Base-by-base conservation (phyloP, 306 rosid genomes). In the Fragaria vesca region DNA sequence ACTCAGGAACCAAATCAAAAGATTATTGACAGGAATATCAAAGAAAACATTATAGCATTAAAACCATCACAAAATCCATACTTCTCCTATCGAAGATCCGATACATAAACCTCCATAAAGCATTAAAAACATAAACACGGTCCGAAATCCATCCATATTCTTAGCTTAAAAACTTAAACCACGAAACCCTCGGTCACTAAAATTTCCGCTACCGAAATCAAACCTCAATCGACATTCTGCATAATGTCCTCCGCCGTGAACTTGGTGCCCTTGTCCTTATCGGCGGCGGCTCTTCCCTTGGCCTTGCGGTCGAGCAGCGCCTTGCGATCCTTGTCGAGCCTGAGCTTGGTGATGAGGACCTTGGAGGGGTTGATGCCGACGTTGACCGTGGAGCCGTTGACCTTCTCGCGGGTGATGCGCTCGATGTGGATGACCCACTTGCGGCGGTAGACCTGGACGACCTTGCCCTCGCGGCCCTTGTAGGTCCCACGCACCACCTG, bases 361-460 rank as follows among this genome's bases (percentile, higher is more conserved):
- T 94, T 94, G 0, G 97, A 92, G 0, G 98, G 95, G 78, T 92
- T 79, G 81, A 94, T 81, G 6, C 98, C 98, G 7, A 94, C 97
- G 43, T 94, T 94, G 18, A 95, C 98, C n/a, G 98, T 95, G 7
- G 95, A 89, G 0, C 98, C 98, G 38, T 92, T 95, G 0, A 95
- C 98, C 90, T 95, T 95, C 87, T 95, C 98, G 0, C 98, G 89
- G 0, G 98, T 95, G 46, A 95, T 91, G 8, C 98, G 88, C 77
- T 95, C 98, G 62, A 95, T 85, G 88, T 95, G 98, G 76, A 95
- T 92, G 18, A 91, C 95, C 97, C 97, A 95, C 71, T 95, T 95
- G 20, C 95, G 95, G 32, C 98, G 97, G 79, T 95, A 95, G 1
- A 95, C 98, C 88, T 91, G 95, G 0, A 92, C 97, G 0, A 95